Evolutionary conservation across 805 yeast genomes (phyloP).

Genomic region (Wickerhamomyces tratensis): DNA sequence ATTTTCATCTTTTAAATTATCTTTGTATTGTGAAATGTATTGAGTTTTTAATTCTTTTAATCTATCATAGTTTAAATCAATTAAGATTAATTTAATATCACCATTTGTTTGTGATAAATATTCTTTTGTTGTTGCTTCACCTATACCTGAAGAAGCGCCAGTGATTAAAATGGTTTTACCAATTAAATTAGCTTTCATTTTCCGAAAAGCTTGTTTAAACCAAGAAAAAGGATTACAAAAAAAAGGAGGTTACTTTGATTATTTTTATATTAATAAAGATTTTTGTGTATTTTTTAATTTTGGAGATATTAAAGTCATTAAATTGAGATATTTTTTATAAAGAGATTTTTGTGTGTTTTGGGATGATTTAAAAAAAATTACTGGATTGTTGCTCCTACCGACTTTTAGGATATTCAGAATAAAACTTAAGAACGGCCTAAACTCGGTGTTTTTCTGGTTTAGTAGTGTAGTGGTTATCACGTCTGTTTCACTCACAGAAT

Average conservation of each 20-base stretch:
- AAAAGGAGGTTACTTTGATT: too few relatives aligned
- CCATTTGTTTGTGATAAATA: conserved; percentile 69
- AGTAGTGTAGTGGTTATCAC: conserved; percentile 27
- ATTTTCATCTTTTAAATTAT: conserved; percentile 26
- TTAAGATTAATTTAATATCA: conserved; percentile 52
- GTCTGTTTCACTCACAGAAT: conserved; percentile 26
- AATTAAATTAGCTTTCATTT: conserved; percentile 42
- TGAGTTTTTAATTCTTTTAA: conserved; percentile 37
- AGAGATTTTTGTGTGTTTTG: too few relatives aligned
- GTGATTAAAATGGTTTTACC: conserved; percentile 76
- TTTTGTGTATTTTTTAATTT: too few relatives aligned
- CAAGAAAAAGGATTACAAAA: too few relatives aligned
- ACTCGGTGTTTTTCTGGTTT: conserved; percentile 10
- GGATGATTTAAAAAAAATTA: too few relatives aligned
- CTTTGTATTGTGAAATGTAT: conserved; percentile 35
- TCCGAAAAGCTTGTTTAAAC: too few relatives aligned
- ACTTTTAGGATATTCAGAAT: too few relatives aligned
- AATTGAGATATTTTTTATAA: too few relatives aligned
- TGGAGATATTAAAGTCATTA: too few relatives aligned
- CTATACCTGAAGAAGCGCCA: conserved; percentile 95
- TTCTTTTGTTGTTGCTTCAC: conserved; percentile 80
- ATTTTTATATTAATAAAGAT: too few relatives aligned
- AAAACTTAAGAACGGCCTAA: too few relatives aligned
- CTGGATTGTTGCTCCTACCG: too few relatives aligned
- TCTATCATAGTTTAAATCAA: conserved; percentile 64